These are phyloP conservation scores for Eleusine coracana DNA, from an alignment of 176 grass and related monocot genomes.

Conservation along the genomic window DNA sequence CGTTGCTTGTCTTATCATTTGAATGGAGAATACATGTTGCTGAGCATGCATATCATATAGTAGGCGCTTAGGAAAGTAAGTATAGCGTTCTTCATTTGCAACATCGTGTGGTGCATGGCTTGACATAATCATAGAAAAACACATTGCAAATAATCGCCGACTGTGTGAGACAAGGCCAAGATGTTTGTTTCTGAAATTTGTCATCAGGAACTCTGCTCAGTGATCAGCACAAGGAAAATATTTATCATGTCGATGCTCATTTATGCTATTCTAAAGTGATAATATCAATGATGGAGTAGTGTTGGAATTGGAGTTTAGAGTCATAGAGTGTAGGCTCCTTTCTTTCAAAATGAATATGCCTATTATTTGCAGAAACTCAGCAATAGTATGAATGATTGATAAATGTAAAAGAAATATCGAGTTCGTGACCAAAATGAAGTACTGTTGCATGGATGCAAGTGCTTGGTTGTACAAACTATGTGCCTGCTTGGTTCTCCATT, in stretches of 20 bases:
- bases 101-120: not conserved
- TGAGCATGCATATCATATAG: not conserved
- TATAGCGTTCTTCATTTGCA: not conserved
- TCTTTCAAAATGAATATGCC: not conserved
- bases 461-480: not conserved
- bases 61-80: not conserved
- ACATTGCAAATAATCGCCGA: not conserved
- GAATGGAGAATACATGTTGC: not conserved
- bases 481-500: not conserved
- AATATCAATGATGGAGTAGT: not conserved
- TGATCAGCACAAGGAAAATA: not conserved
- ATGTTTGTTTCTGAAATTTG: not conserved
- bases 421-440: not conserved
- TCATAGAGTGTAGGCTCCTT: not conserved
- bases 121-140: not conserved
- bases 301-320: not conserved
- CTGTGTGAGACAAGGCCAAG: not conserved
- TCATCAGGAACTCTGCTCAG: not conserved
- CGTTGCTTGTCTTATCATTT: conserved; percentile 7
- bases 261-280: not conserved
- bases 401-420: not conserved
- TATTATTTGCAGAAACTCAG: not conserved
- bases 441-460: not conserved
- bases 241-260: not conserved
- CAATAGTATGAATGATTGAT: not conserved